A percentile compares a stretch with the other conserved stretches of the same genome.
phyloP scores from a whole-genome alignment of 345 rosid genomes.

The Pugionium cornutum region DNA sequence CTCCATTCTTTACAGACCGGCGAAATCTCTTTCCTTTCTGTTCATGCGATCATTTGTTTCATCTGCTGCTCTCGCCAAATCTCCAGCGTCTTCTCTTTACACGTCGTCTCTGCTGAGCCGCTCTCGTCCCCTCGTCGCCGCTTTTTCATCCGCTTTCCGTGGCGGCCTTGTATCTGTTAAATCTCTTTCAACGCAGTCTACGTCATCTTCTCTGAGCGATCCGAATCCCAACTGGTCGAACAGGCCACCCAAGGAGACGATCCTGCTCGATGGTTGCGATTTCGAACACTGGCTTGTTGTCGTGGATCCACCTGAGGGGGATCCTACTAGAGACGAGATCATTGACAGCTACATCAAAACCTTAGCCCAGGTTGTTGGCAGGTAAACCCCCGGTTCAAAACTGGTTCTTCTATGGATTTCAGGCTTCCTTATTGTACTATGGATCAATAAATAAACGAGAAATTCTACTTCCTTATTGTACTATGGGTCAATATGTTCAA shows the following conservation, averaged over 20 bases:
- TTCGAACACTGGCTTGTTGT: constrained; percentile 96
- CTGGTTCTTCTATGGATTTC: not conserved
- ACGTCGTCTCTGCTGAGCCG: constrained; percentile 36
- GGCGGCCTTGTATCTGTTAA: constrained; percentile 36
- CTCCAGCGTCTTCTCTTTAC: constrained; percentile 19
- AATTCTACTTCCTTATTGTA: too few relatives aligned
- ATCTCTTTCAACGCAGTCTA: constrained; percentile 49
- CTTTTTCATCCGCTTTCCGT: constrained; percentile 30
- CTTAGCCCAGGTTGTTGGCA: constrained; percentile 69
- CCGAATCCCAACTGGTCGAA: constrained; percentile 87
- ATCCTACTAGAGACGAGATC: constrained; percentile 82
- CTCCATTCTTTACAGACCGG: constrained; percentile 43
- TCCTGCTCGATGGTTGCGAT: constrained; percentile 89
- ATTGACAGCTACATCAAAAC: constrained; percentile 73
- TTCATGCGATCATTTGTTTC: constrained; percentile 34
- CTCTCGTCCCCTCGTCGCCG: constrained; percentile 19
- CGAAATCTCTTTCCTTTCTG: constrained; percentile 40
- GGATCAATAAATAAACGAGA: too few relatives aligned
- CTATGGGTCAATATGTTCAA: too few relatives aligned
- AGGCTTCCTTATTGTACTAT: too few relatives aligned
- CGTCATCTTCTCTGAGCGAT: constrained; percentile 70
- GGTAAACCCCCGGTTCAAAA: constrained; percentile 43
- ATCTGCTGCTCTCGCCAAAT: constrained; percentile 29
- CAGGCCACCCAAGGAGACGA: constrained; percentile 89
- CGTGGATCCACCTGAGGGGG: constrained; percentile 65